A percentile compares a stretch with the other conserved stretches of the same genome.
Conservation (phyloP, 2,329 filamentous ascomycete species). For the Tympanopsis confertula region DNA sequence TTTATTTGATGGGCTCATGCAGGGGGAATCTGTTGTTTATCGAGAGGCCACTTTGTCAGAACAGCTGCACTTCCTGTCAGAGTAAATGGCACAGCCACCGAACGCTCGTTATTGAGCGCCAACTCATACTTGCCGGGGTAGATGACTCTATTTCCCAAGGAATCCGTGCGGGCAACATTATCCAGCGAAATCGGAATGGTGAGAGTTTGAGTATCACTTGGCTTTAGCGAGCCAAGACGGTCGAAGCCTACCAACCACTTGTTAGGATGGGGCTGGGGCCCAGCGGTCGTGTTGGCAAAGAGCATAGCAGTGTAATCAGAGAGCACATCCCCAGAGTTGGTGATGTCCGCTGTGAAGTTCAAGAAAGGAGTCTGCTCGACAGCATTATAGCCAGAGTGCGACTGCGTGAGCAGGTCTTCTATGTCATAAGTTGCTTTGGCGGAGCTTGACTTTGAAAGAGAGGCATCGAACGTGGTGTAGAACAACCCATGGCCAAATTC, state of each 20-base stretch:
- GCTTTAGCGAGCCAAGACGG: conserved; percentile 13
- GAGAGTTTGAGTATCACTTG: conserved; percentile 12
- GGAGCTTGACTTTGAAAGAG: conserved; percentile 4
- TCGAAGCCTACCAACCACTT: conserved; percentile 28
- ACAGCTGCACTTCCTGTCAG: conserved; percentile 17
- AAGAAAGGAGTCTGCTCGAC: conserved; percentile 22
- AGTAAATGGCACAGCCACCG: conserved; percentile 15
- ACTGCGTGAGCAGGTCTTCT: conserved; percentile 14
- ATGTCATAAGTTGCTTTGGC: conserved; percentile 17
- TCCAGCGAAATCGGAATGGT: conserved; percentile 22
- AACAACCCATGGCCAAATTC: conserved; percentile 28
- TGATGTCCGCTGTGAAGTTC: conserved; percentile 19
- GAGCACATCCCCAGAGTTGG: conserved; percentile 18
- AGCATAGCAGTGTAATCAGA: conserved; percentile 27
- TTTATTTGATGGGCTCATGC: not conserved
- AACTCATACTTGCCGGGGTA: conserved; percentile 27
- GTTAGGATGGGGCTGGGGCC: conserved; percentile 24
- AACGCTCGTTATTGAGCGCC: conserved; percentile 24
- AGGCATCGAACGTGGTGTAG: conserved; percentile 24
- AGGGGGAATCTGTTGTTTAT: not conserved
- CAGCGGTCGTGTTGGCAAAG: conserved; percentile 21
- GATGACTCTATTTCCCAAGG: conserved; percentile 21
- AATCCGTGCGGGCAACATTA: conserved; percentile 21
- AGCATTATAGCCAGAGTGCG: conserved; percentile 11
- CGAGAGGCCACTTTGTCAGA: conserved; percentile 19